These are phyloP conservation scores for Linum trigynum DNA, from an alignment of 345 rosid genomes.

Conservation along the genomic window DNA sequence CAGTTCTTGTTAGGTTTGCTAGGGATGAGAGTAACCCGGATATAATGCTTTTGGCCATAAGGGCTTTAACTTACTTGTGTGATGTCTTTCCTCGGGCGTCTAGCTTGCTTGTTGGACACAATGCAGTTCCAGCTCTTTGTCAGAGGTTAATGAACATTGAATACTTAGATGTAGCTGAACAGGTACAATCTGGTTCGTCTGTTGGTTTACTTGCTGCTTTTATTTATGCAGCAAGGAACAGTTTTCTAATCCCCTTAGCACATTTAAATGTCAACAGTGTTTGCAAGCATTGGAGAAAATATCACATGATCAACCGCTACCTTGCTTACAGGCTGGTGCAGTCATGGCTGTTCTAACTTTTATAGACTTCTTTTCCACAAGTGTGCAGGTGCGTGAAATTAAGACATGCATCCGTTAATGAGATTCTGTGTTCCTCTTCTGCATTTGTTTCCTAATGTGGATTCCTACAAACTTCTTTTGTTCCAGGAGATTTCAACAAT, in stretches of 20 bases:
- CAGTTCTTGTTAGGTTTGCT: conserved; percentile 62
- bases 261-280: conserved; percentile 39
- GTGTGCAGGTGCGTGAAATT: conserved; percentile 53
- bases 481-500: background rate
- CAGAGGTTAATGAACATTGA: conserved; percentile 62
- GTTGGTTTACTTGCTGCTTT: background rate
- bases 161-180: conserved; percentile 93
- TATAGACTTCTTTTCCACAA: conserved; percentile 82
- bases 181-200: conserved; percentile 33
- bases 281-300: conserved; percentile 98
- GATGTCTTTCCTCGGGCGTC: conserved; percentile 85
- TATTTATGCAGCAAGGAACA: background rate
- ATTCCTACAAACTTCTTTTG: background rate
- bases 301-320: conserved; percentile 74
- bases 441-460: background rate
- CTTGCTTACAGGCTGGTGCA: conserved; percentile 87
- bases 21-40: conserved; percentile 55
- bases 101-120: conserved; percentile 60
- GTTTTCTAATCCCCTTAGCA: background rate
- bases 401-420: background rate
- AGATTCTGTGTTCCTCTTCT: background rate
- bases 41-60: conserved; percentile 65
- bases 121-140: conserved; percentile 75
- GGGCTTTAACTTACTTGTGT: conserved; percentile 83
- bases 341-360: conserved; percentile 68